phyloP scores from a whole-genome alignment of 495 filamentous ascomycete species.

The Podospora conica region DNA sequence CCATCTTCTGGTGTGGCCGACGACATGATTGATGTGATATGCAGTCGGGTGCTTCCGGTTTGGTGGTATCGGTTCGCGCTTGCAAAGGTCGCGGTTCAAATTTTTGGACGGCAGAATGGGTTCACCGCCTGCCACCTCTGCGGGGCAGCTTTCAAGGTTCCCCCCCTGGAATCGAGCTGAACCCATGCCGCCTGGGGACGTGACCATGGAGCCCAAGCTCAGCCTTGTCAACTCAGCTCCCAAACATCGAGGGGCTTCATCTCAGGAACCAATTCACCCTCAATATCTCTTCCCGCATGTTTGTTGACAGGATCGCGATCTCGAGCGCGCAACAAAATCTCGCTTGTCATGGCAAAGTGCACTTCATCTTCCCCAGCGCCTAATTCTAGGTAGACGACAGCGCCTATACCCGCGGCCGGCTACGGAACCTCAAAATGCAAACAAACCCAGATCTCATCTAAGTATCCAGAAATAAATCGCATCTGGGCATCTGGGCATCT shows the following conservation, averaged over 20 bases:
- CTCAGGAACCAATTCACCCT: not conserved
- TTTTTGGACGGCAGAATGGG: slow-evolving; percentile 17
- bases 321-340: not conserved
- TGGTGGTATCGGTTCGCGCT: not conserved
- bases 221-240: not conserved
- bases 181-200: not conserved
- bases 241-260: not conserved
- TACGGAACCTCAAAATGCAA: not conserved
- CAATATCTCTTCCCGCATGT: not conserved
- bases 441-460: not conserved
- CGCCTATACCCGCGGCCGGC: not conserved
- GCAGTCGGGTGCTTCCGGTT: not conserved
- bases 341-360: not conserved
- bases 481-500: not conserved
- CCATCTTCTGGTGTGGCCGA: slow-evolving; percentile 7
- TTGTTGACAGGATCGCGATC: not conserved
- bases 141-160: not conserved
- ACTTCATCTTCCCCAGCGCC: not conserved
- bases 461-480: not conserved
- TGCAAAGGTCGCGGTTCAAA: slow-evolving; percentile 8
- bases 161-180: not conserved
- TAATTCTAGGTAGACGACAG: not conserved
- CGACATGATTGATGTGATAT: slow-evolving; percentile 16
- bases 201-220: not conserved
- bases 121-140: not conserved